Conservation (phyloP, 192 early-diverging fungal genomes). For the Mortierella alpina region DNA sequence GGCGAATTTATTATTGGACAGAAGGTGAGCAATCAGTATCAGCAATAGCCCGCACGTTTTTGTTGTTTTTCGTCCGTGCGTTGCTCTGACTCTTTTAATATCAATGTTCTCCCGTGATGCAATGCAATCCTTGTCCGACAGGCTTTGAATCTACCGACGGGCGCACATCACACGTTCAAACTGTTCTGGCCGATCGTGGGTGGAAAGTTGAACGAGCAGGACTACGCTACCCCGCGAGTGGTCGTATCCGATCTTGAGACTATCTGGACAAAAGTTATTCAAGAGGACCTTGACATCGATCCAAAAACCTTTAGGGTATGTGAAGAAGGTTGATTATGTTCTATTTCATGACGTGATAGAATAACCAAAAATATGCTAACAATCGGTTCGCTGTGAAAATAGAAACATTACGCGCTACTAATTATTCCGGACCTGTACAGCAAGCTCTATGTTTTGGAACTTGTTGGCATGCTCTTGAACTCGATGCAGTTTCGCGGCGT, state of each 20-base stretch:
- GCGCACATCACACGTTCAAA: conserved; percentile 50
- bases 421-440: conserved; percentile 85
- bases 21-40: conserved; percentile 58
- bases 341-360: background rate
- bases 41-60: too few species aligned
- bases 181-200: conserved; percentile 83
- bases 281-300: conserved; percentile 75
- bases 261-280: conserved; percentile 82
- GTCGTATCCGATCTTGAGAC: conserved; percentile 80
- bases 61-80: background rate
- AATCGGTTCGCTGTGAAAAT: background rate
- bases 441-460: conserved; percentile 69
- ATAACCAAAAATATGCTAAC: too few species aligned
- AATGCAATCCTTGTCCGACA: conserved; percentile 5
- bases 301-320: conserved; percentile 64
- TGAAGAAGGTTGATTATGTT: background rate
- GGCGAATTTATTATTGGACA: conserved; percentile 67
- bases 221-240: conserved; percentile 74
- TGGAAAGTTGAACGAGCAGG: conserved; percentile 79
- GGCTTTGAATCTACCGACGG: conserved; percentile 61
- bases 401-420: conserved; percentile 75
- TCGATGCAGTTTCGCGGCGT: conserved; percentile 84
- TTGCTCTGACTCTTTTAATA: too few species aligned
- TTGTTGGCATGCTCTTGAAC: conserved; percentile 74
- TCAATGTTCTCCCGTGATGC: background rate